Base-by-base conservation (phyloP, 352 stramenopile species). In the Pythium utonaiense region DNA sequence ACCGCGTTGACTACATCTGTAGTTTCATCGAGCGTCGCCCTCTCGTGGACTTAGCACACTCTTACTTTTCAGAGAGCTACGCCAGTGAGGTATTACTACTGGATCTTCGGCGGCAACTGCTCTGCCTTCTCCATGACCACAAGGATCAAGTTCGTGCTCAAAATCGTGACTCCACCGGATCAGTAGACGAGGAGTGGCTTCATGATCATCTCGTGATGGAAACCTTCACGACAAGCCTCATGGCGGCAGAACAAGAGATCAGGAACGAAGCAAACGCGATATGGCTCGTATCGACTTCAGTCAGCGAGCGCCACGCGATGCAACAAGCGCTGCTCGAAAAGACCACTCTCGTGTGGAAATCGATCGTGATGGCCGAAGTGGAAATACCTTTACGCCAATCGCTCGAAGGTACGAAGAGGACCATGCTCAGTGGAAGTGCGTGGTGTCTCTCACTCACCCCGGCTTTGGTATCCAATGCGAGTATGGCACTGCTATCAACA, bases 11-110 rank as follows among this genome's bases (percentile, higher is more conserved):
- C 62, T 70, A 3, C 8, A 83, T 21, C 25, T 61, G 0, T 58
- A 57, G 14, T 6, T 75, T 62, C 1, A 40, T 85, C 6, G 66
- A 73, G 30, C 58, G 41, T 16, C 66, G 73, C 1, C 68, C 78
- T 6, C 53, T 77, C 7, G 50, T 89, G 10, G 80, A 88, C 38
- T 80, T 81, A 17, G 64, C 74, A 3, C 61, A 85, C 21, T 53
- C 57, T 9, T 89, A 89, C 53, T 86, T 88, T 53, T 78, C 73
- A 40, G 77, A 88, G 42, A 87, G 78, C 38, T 87, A 81, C 30
- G 67, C 69, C 3, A 47, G 58, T 3, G 76, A 89, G 45, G 83
- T 70, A 0, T 27, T 86, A 6, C 57, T 78, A 12, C 53, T 86
- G 21, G 72, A 85, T 28, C 66, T 89, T 13, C 75, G 86, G 45